Conservation (phyloP, 208 protist genomes). For the Leishmania braziliensis region DNA sequence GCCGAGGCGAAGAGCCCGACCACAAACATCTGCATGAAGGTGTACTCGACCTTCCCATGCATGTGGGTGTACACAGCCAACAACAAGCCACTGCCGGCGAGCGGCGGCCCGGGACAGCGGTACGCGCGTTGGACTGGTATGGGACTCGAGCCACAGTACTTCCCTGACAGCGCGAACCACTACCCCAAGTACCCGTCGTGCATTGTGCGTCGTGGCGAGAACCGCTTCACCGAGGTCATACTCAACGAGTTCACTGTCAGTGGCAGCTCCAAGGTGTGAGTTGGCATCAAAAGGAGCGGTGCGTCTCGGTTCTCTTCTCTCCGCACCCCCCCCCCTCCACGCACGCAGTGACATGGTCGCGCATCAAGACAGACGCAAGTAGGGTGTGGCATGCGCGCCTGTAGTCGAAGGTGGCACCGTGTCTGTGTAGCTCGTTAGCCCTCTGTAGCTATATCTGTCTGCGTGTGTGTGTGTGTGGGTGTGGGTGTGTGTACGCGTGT, state of each 20-base stretch:
- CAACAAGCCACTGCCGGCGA: slow-evolving; percentile 45
- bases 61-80: slow-evolving; percentile 80
- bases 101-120: slow-evolving; percentile 46
- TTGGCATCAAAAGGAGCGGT: too few relatives aligned
- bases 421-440: not conserved
- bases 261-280: slow-evolving; percentile 23
- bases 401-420: not conserved
- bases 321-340: not conserved
- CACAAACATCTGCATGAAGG: slow-evolving; percentile 56
- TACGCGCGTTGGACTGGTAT: slow-evolving; percentile 45
- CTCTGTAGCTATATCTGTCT: not conserved
- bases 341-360: not conserved
- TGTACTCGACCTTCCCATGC: slow-evolving; percentile 63
- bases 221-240: slow-evolving; percentile 49
- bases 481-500: not conserved
- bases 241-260: slow-evolving; percentile 56
- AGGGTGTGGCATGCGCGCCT: not conserved
- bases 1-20: slow-evolving; percentile 47
- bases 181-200: slow-evolving; percentile 37
- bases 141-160: slow-evolving; percentile 61
- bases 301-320: not conserved
- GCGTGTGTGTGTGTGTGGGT: not conserved
- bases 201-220: slow-evolving; percentile 43
- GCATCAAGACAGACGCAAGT: not conserved
- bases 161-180: slow-evolving; percentile 48